Base-by-base conservation (phyloP, 306 rosid species). In the Vigna hirtella region DNA sequence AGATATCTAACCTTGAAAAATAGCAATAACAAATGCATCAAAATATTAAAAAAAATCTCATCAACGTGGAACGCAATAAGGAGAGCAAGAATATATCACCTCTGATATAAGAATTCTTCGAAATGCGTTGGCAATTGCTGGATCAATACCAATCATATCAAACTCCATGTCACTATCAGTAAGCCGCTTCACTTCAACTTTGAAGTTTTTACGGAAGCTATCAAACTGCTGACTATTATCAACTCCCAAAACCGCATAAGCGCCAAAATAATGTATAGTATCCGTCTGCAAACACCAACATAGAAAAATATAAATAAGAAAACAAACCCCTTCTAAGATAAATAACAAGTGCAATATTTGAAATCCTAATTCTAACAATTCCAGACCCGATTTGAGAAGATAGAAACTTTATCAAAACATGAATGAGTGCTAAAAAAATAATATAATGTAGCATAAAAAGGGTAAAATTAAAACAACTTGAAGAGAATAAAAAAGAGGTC, bases 61-160 rank as follows among this genome's bases (percentile, higher is more conserved):
- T 53, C 61, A 34, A 9, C n/a, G 48, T 9, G 61, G 17, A 9
- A 74, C 51, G 22, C 52, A 74, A 65, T 4, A 11, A 5, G 22
- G 5, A 16, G 47, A 9, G 51, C 50, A 76, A 11, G 73, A 70
- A 70, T 56, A 72, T 4, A 30, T 76, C 80, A 93, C 99, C 98
- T 95, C 99, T 30, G 99, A 58, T 73, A 95, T 95, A 70, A 95
- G 96, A 73, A 95, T 95, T 75, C 99, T 85, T 77, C 99, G 80
- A 86, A 95, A 95, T 4, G 99, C 96, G 81, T 95, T 95, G 47
- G 98, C 99, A 72, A 95, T 38, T 26, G 99, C 86, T 1, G 97
- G 99, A 79, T 95, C 99, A 73, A 95, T 90, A 16, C 98, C 99
- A 70, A 95, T 90, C 97, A 93, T 89, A 79, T 95, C 99, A 75